Evolutionary conservation across 352 stramenopile species (phyloP), one percentile per base, ranked within the genome.

Genomic region (Globisporangium abappressorium): DNA sequence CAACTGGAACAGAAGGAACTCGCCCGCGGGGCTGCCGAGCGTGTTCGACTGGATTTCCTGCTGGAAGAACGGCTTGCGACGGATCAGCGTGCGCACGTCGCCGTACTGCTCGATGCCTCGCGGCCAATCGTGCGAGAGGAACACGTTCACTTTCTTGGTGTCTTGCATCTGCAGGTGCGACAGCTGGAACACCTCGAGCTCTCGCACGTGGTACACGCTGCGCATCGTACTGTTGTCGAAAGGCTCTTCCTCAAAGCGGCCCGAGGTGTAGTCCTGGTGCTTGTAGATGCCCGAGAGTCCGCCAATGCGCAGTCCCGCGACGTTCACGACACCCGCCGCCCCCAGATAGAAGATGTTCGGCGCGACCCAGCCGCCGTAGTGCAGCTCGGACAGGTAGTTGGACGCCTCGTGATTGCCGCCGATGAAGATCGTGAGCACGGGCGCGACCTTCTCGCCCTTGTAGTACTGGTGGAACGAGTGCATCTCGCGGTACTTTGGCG

Each of bases 91-190:
- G 6, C 79, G 63, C 20, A 90, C 65, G 74, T 99, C 89, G 11
- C 98, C 98, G 72, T 98, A 90, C 69, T 98, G 88, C 33, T 96
- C 95, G 64, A 99, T 98, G 5, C 95, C 94, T n/a, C 88, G 82
- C 7, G 98, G 98, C 98, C 98, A 99, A 80, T 99, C 98, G 76
- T 99, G 98, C 57, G 93, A 98, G 15, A 99, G 65, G 56, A 99
- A 97, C 15, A 98, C 89, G 58, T 97, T 90, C 12, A 99, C 41
- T 7, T 71, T 79, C 62, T 72, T 77, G 36, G 26, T 28, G 59
- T 87, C 76, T 5, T 76, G 69, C 65, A 76, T 70, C 34, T 82
- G 73, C 71, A 95, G 65, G 74, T 98, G 79, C 70, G 89, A 74
- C 57, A 99, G 82, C 66, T 98, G 81, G 79, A 96, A 92, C 41